phyloP scores from a whole-genome alignment of 2,329 filamentous ascomycete species.

The Botrytis aclada region DNA sequence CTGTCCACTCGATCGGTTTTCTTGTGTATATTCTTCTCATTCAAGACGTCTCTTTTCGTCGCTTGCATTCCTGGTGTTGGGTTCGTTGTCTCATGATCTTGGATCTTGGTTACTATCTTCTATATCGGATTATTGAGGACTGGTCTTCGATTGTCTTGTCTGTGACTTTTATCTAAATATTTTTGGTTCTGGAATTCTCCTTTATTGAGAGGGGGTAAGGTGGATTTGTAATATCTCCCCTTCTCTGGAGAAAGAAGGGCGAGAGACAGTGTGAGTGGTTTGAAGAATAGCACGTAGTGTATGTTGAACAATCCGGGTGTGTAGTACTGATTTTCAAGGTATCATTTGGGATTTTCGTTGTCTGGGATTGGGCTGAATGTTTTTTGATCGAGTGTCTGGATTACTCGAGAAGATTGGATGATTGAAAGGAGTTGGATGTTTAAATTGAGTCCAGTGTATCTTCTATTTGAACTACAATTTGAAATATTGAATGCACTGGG shows the following conservation, averaged over 20 bases:
- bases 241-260: neutral
- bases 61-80: neutral
- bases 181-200: neutral
- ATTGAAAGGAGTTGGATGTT: neutral
- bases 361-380: neutral
- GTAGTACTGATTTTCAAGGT: neutral
- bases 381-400: neutral
- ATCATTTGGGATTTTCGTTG: neutral
- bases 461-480: neutral
- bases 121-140: neutral
- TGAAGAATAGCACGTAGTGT: neutral
- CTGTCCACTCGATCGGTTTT: neutral
- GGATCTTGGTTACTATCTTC: neutral
- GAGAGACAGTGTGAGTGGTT: fast-evolving
- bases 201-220: neutral
- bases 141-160: neutral
- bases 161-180: neutral
- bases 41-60: neutral
- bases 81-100: neutral
- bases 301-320: neutral
- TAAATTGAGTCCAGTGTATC: neutral
- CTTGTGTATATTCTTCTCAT: neutral
- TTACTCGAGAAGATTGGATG: neutral
- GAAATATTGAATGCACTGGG: neutral
- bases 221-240: neutral